These are phyloP conservation scores for Colletotrichum liaoningense DNA, from an alignment of 2,329 filamentous ascomycete species.

Conservation along the genomic window DNA sequence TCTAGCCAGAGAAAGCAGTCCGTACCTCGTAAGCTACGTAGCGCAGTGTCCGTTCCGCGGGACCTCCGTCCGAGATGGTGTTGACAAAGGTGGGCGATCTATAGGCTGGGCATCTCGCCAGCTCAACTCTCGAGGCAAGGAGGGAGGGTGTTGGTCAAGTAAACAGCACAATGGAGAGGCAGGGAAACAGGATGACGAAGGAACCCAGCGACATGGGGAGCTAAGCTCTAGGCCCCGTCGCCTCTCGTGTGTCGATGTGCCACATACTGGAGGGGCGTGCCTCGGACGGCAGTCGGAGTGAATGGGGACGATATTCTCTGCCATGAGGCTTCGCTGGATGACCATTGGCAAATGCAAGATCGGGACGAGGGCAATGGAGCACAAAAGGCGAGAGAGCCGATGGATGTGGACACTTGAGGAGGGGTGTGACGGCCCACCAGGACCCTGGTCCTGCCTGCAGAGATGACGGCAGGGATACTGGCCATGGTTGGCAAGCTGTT, in stretches of 20 bases:
- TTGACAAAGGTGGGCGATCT: slow-evolving; percentile 9
- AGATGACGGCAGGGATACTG: slow-evolving; percentile 29
- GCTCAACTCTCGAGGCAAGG: background rate
- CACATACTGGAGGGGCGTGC: slow-evolving; percentile 16
- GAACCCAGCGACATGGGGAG: slow-evolving; percentile 21
- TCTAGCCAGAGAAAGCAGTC: slow-evolving; percentile 6
- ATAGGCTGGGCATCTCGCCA: slow-evolving; percentile 1
- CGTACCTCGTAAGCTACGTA: slow-evolving; percentile 22
- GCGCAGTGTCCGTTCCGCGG: slow-evolving; percentile 2
- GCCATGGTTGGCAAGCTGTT: slow-evolving; percentile 12
- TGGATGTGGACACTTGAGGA: slow-evolving; percentile 9
- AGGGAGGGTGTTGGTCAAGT: slow-evolving; percentile 6
- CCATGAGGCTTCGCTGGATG: slow-evolving; percentile 8
- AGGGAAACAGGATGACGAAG: slow-evolving; percentile 10
- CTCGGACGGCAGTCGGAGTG: slow-evolving; percentile 20
- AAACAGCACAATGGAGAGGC: background rate
- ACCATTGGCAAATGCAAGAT: slow-evolving; percentile 25
- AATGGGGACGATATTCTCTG: slow-evolving; percentile 1
- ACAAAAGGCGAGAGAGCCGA: slow-evolving; percentile 21
- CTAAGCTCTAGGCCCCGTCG: slow-evolving; percentile 15
- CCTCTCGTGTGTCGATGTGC: slow-evolving; percentile 22
- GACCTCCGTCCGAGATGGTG: slow-evolving; percentile 27
- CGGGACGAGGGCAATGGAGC: slow-evolving; percentile 12
- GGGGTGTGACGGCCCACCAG: slow-evolving; percentile 12
- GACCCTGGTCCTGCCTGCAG: slow-evolving; percentile 12